Base-by-base conservation (phyloP, 495 filamentous ascomycete species). In the Talaromyces thailandensis region DNA sequence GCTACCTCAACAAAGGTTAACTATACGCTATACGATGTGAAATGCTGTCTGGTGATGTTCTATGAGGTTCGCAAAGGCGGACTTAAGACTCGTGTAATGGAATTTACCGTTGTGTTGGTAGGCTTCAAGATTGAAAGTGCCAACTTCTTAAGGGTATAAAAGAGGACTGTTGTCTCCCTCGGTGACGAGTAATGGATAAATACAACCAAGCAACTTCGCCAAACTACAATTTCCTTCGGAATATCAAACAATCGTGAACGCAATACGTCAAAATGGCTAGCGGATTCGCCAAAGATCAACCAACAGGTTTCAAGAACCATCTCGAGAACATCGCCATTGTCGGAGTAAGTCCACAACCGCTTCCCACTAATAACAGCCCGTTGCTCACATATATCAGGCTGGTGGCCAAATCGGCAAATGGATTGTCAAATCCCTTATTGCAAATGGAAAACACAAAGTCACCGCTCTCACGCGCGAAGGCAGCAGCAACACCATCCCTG, bases 351-450 rank as follows among this genome's bases (percentile, higher is more conserved):
- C 25, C 7, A 50, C 43, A n/a, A n/a, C n/a, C 4, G 1, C 43
- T n/a, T 48, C 2, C 7, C 16, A 48, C n/a, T 23, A 32, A 28
- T 7, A 18, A n/a, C 35, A 16, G 48, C 3, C 2, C 16, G 7
- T 29, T 18, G 37, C 40, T 52, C 1, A 60, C 24, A 60, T n/a
- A n/a, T 50, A 52, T 51, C 26, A 66, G 28, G 83, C 81, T 0
- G 71, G 82, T 61, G 88, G 88, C 55, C 76, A 77, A 45, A 64
- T 80, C 43, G 88, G 88, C 61, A 76, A 71, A 25, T 73, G 69
- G 67, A 82, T 90, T 45, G 69, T 81, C 11, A 64, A 78, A 16
- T 75, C 70, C 25, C 69, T 85, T 1, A 73, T 84, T 45, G 71
- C 77, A 53, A 76, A 72, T 11, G 78, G 80, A 40, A 80, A 76